A percentile compares a stretch with the other conserved stretches of the same genome.
phyloP scores from a whole-genome alignment of 306 rosid species.

The Acmispon strigosus region DNA sequence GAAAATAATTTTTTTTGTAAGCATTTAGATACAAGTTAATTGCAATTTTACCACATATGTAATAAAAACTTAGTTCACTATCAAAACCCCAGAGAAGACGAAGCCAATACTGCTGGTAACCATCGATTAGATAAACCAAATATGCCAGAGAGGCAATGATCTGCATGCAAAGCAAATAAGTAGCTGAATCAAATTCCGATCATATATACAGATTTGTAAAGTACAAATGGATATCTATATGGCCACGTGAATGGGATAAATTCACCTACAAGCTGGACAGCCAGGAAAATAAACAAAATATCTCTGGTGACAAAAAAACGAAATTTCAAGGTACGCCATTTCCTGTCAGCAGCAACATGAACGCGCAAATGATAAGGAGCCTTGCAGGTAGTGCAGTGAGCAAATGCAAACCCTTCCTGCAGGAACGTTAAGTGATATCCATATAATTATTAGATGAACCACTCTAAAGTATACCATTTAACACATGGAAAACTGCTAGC shows the following conservation, averaged over 20 bases:
- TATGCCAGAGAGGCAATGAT: conserved; percentile 80
- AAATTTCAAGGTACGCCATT: conserved; percentile 96
- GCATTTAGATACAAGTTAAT: conserved; percentile 7
- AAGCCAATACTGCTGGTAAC: conserved; percentile 81
- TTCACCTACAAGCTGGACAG: conserved; percentile 86
- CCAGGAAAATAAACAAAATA: conserved; percentile 76
- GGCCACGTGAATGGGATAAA: conserved; percentile 15
- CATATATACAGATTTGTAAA: not conserved
- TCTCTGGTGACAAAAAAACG: conserved; percentile 96
- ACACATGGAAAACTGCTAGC: not conserved
- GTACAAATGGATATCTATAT: not conserved
- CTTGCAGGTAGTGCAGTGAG: conserved; percentile 98
- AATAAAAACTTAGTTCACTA: conserved; percentile 77
- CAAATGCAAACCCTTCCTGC: conserved; percentile 99
- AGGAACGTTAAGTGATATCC: conserved; percentile 23
- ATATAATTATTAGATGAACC: conserved; percentile 24
- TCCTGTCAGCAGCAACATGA: conserved; percentile 88
- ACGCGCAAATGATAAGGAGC: conserved; percentile 96
- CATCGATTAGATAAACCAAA: conserved; percentile 77
- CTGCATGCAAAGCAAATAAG: conserved; percentile 35
- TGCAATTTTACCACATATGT: conserved; percentile 65
- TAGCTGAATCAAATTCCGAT: not conserved
- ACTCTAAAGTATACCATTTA: not conserved
- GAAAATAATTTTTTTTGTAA: not conserved
- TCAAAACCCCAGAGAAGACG: conserved; percentile 86